Base-by-base conservation (phyloP, 345 rosid species). In the Eucalyptus grandis region DNA sequence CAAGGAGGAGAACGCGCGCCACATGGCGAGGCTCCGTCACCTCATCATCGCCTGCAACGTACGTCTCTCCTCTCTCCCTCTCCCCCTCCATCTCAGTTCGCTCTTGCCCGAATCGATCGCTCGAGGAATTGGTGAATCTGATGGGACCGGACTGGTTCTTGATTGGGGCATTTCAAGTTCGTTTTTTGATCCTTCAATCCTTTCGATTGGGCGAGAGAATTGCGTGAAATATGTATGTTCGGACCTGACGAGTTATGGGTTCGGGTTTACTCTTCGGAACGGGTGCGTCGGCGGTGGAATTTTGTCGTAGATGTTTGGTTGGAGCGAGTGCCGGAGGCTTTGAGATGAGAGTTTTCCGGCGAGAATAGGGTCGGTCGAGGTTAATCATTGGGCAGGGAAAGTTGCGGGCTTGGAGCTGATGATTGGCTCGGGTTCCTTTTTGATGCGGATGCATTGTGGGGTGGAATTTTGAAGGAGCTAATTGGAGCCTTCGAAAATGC, bases 1-100 rank as follows among this genome's bases (percentile, higher is more conserved):
- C 2, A 97, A 93, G 94, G 99, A 97, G 82, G 98, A 95, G 94
- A 96, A 96, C 90, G 80, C 95, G 49, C 96, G 97, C 89, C 99
- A 94, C 92, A 97, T 96, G 95, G 88, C 95, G 50, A 95, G 90
- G 72, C 94, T 96, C 77, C 95, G 93, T 82, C 93, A 90, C 82
- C 89, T 96, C 91, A 94, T 97, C 90, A 92, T 97, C 91, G 96
- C 94, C 87, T 95, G 93, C 95, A 96, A 96, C 54, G 90, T 90
- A 72, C 30, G 56, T 51, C 27, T 53, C 16, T 21, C 62, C 8
- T 40, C 46, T n/a, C 22, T 54, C 54, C 22, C 22, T 51, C 56
- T 51, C 37, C 88, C 67, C 77, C 69, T 46, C 47, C 56, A 8
- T 24, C 27, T 86, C 51, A 47, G 4, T 27, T 86, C 30, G 40